These are phyloP conservation scores for Talaromyces stipitatus DNA, from an alignment of 495 filamentous ascomycete species.

Conservation along the genomic window DNA sequence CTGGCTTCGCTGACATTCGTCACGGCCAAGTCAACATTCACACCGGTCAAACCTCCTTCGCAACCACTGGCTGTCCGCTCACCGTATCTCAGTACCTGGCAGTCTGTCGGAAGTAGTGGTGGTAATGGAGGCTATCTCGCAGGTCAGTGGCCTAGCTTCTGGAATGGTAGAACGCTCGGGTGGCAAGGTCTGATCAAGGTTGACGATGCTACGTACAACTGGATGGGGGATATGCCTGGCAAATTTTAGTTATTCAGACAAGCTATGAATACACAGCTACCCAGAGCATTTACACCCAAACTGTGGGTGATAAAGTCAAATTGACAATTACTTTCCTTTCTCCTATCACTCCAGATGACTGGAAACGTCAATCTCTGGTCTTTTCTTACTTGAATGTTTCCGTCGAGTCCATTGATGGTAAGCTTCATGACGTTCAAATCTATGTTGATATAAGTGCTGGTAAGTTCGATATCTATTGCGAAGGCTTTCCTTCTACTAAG, in stretches of 20 bases:
- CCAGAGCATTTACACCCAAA: conserved; percentile 48
- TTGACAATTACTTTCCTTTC: conserved; percentile 53
- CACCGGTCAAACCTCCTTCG: conserved; percentile 47
- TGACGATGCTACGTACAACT: conserved; percentile 45
- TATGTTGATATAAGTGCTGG: conserved; percentile 55
- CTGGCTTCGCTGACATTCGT: conserved; percentile 9
- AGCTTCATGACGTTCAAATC: conserved; percentile 45
- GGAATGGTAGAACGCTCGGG: conserved; percentile 43
- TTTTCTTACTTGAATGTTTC: conserved; percentile 51
- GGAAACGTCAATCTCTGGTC: conserved; percentile 45
- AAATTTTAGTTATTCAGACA: conserved; percentile 37
- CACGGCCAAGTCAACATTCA: conserved; percentile 37
- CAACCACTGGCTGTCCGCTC: conserved; percentile 51
- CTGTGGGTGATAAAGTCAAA: conserved; percentile 36
- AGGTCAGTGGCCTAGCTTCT: conserved; percentile 50
- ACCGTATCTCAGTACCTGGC: conserved; percentile 51
- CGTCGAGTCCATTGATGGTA: conserved; percentile 45
- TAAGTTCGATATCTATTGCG: conserved; percentile 15
- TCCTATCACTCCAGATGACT: conserved; percentile 46
- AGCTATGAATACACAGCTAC: conserved; percentile 51
- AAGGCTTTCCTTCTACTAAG: neutral
- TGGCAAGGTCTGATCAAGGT: conserved; percentile 53
- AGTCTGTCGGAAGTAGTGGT: conserved; percentile 19
- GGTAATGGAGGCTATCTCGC: conserved; percentile 54
- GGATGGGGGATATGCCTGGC: conserved; percentile 39